Evolutionary conservation across 306 rosid species (phyloP).

Genomic region (Oemleria cerasiformis): DNA sequence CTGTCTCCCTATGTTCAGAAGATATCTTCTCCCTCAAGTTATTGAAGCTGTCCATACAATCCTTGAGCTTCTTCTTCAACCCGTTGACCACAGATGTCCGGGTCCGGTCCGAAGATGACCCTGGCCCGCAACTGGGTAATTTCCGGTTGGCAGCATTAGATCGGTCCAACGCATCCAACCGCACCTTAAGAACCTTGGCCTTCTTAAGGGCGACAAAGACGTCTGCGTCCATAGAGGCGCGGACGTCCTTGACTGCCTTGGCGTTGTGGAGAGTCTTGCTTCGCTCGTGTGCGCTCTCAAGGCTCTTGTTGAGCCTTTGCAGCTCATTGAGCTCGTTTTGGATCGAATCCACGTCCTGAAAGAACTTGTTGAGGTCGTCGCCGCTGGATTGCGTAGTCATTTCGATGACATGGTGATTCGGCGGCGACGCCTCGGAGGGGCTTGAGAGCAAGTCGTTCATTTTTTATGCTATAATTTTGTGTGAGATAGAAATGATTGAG

Average conservation of each 20-base stretch:
- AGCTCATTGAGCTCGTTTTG: slow-evolving; percentile 78
- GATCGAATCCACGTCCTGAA: slow-evolving; percentile 66
- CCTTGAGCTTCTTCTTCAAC: slow-evolving; percentile 80
- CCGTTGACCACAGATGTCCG: slow-evolving; percentile 79
- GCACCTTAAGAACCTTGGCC: slow-evolving; percentile 71
- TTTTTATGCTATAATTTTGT: background rate
- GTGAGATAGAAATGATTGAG: background rate
- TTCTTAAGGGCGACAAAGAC: slow-evolving; percentile 69
- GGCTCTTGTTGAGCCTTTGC: slow-evolving; percentile 41
- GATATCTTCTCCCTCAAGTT: slow-evolving; percentile 61
- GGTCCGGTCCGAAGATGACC: slow-evolving; percentile 84
- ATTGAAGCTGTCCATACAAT: slow-evolving; percentile 75
- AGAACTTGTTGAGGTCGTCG: slow-evolving; percentile 69
- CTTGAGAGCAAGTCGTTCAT: slow-evolving; percentile 83
- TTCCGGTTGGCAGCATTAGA: slow-evolving; percentile 74
- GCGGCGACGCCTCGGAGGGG: slow-evolving; percentile 56
- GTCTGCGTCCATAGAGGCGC: slow-evolving; percentile 79
- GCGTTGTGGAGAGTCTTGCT: slow-evolving; percentile 80
- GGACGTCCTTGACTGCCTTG: slow-evolving; percentile 67
- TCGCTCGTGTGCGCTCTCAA: slow-evolving; percentile 55
- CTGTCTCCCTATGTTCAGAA: slow-evolving; percentile 78
- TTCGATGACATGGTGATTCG: slow-evolving; percentile 73
- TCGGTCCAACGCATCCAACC: slow-evolving; percentile 72
- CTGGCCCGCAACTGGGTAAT: slow-evolving; percentile 81
- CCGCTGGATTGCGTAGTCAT: slow-evolving; percentile 35